These are phyloP conservation scores for Penicillium fimorum DNA, from an alignment of 495 filamentous ascomycete genomes.

Conservation along the genomic window DNA sequence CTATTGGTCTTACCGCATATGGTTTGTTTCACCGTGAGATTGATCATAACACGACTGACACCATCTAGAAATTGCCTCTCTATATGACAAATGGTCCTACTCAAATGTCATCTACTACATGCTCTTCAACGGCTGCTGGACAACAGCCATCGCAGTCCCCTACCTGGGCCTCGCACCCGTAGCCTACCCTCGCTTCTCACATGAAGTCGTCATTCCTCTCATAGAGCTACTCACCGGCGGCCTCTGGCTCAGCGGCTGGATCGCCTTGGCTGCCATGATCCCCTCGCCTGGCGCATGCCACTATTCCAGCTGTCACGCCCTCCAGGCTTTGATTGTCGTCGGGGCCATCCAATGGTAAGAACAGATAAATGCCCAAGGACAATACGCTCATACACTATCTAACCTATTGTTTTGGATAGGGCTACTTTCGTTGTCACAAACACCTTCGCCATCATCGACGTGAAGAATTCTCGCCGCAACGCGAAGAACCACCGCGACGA, in stretches of 20 bases:
- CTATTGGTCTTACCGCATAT: slow-evolving; percentile 64
- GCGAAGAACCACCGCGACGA: slow-evolving; percentile 2
- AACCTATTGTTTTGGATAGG: slow-evolving; percentile 27
- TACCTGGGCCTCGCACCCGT: slow-evolving; percentile 62
- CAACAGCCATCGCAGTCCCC: slow-evolving; percentile 55
- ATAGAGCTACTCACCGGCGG: slow-evolving; percentile 23
- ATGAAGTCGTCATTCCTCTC: slow-evolving; percentile 43
- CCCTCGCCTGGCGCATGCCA: slow-evolving; percentile 42
- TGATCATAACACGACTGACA: background rate
- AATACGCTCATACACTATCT: background rate
- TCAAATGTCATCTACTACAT: slow-evolving; percentile 55
- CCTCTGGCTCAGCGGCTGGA: slow-evolving; percentile 65
- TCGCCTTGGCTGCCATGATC: slow-evolving; percentile 62
- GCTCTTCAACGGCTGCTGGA: slow-evolving; percentile 66
- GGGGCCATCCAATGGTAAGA: slow-evolving; percentile 50
- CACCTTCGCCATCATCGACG: slow-evolving; percentile 28
- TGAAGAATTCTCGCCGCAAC: slow-evolving; percentile 11
- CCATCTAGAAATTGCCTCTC: slow-evolving; percentile 21
- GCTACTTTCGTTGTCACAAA: slow-evolving; percentile 41
- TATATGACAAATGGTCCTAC: slow-evolving; percentile 33
- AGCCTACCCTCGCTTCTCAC: slow-evolving; percentile 51
- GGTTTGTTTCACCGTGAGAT: slow-evolving; percentile 40
- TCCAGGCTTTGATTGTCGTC: slow-evolving; percentile 46
- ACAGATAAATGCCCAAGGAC: background rate
- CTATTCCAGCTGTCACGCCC: slow-evolving; percentile 43